These are phyloP conservation scores for Nigrospora osmanthi DNA, from an alignment of 2,329 filamentous ascomycete species.

Conservation along the genomic window DNA sequence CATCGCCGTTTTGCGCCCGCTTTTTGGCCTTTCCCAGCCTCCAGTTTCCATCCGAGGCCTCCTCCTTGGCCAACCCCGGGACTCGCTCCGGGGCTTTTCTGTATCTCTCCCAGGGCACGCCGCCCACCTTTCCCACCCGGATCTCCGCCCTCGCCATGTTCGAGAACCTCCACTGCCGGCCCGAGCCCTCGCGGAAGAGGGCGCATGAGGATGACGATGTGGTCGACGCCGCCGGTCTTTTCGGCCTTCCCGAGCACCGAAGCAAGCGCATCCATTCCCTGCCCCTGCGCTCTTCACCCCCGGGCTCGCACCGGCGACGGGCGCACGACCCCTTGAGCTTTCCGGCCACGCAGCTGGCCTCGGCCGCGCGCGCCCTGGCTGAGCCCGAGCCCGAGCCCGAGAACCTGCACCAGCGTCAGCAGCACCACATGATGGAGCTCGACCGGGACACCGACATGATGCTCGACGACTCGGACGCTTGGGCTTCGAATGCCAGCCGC, in stretches of 20 bases:
- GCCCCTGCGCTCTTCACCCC: conserved; percentile 38
- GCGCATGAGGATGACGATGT: conserved; percentile 16
- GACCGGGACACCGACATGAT: conserved; percentile 46
- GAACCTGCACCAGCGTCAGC: conserved; percentile 14
- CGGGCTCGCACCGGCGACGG: conserved; percentile 23
- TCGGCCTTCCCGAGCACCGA: conserved; percentile 23
- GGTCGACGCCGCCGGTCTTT: conserved; percentile 6
- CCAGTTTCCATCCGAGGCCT: too few species aligned
- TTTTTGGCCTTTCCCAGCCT: too few species aligned
- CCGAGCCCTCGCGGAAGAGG: conserved; percentile 17
- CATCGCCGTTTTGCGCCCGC: too few species aligned
- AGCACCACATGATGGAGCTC: conserved; percentile 17
- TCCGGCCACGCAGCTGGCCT: conserved; percentile 16
- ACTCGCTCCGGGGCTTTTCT: too few species aligned
- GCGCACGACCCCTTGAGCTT: conserved; percentile 16
- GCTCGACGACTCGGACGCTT: conserved; percentile 24
- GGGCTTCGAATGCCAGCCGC: conserved; percentile 29
- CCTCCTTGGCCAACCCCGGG: too few species aligned
- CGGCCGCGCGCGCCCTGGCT: conserved; percentile 28
- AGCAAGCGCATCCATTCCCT: conserved; percentile 44
- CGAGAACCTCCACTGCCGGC: conserved; percentile 8
- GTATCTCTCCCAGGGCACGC: too few species aligned
- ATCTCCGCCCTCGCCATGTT: conserved; percentile 9
- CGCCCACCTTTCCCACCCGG: too few species aligned
- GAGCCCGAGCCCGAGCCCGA: conserved; percentile 28